phyloP scores from a whole-genome alignment of 176 grass and related monocot species.

The Triticum urartu region DNA sequence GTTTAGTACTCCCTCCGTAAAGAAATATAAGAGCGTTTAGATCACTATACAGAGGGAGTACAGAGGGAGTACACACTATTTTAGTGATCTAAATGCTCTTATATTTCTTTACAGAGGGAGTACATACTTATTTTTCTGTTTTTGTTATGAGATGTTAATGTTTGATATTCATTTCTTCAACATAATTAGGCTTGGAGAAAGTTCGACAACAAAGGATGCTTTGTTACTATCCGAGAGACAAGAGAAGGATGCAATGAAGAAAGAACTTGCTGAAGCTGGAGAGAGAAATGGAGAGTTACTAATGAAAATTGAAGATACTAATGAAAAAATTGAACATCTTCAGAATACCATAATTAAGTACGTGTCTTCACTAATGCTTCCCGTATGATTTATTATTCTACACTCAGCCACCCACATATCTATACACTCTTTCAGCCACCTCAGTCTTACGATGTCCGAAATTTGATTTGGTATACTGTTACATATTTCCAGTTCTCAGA shows the following conservation, averaged over 20 bases:
- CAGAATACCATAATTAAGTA: constrained; percentile 49
- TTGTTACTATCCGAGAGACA: constrained; percentile 55
- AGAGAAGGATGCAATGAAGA: constrained; percentile 55
- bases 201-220: constrained; percentile 52
- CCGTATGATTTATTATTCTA: constrained; percentile 18
- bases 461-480: constrained; percentile 7
- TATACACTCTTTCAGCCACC: neutral
- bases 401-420: neutral
- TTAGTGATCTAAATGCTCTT: too few relatives aligned
- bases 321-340: constrained; percentile 52
- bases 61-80: too few relatives aligned
- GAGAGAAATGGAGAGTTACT: constrained; percentile 56
- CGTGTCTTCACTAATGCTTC: constrained; percentile 25
- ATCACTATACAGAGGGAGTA: too few relatives aligned
- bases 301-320: constrained; percentile 46
- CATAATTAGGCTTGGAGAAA: constrained; percentile 49
- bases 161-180: constrained; percentile 24
- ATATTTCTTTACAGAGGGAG: neutral
- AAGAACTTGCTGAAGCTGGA: constrained; percentile 41
- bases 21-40: too few relatives aligned
- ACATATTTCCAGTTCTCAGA: constrained; percentile 7
- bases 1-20: too few relatives aligned
- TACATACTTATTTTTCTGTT: neutral
- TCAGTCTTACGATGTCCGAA: neutral
- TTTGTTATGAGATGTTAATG: constrained; percentile 26